Evolutionary conservation across 2,329 filamentous ascomycete species (phyloP).

Genomic region (Byssothecium circinans): DNA sequence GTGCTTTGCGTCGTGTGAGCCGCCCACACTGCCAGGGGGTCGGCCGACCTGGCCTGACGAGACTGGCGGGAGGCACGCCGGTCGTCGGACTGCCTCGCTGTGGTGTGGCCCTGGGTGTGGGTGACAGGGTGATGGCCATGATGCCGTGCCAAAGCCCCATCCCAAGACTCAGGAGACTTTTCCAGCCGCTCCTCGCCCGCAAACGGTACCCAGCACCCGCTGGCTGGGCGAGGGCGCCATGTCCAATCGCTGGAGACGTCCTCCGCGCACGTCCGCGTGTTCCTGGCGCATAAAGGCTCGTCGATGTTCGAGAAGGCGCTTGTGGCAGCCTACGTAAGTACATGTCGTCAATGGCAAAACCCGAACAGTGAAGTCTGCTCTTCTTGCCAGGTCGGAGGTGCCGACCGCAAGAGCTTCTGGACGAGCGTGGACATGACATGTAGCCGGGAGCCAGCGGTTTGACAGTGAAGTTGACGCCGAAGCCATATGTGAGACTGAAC

Average conservation of each 20-base stretch:
- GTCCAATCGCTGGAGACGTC: conserved; percentile 11
- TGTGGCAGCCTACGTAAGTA: conserved; percentile 4
- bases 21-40: neutral
- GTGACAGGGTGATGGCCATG: neutral
- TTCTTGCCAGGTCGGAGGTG: conserved; percentile 13
- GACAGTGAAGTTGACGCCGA: no score
- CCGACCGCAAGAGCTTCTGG: no score
- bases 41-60: neutral
- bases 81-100: conserved; percentile 1
- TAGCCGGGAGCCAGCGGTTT: no score
- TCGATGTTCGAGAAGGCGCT: conserved; percentile 30
- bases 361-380: neutral
- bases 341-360: neutral
- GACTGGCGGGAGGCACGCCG: neutral
- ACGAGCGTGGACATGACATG: no score
- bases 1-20: neutral
- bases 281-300: conserved; percentile 27
- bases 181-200: conserved; percentile 23
- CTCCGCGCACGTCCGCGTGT: conserved; percentile 22
- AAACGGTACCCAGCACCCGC: conserved; percentile 16
- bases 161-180: conserved; percentile 29
- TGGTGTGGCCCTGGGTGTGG: conserved; percentile 7
- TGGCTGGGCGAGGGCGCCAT: conserved; percentile 11
- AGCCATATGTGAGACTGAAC: no score
- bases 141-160: conserved; percentile 14